phyloP scores from a whole-genome alignment of 176 grass and related monocot genomes.

The Tillandsia leiboldiana region DNA sequence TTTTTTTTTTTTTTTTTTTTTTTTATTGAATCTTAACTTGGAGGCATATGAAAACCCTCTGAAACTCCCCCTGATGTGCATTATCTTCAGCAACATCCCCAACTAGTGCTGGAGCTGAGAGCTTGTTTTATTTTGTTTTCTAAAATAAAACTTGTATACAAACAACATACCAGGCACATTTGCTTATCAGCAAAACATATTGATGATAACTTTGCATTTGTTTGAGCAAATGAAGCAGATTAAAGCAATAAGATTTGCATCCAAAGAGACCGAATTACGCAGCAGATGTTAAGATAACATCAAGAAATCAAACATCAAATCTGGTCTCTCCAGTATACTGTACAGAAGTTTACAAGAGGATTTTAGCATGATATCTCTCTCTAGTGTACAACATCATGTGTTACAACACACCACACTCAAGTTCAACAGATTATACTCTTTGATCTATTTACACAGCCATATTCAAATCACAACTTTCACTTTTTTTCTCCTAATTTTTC shows the following conservation, averaged over 20 bases:
- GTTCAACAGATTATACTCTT: not conserved
- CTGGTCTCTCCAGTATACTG: not conserved
- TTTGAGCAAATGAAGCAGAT: too few relatives aligned
- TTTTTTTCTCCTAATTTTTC: not conserved
- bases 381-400: not conserved
- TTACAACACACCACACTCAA: not conserved
- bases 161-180: too few relatives aligned
- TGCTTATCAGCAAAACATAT: too few relatives aligned
- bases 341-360: not conserved
- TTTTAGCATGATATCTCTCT: not conserved
- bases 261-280: not conserved
- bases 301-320: not conserved
- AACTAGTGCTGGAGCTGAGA: too few relatives aligned
- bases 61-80: too few relatives aligned
- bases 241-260: not conserved
- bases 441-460: constrained; percentile 1
- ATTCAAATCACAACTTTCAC: not conserved
- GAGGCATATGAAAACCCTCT: too few relatives aligned
- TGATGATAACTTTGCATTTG: too few relatives aligned
- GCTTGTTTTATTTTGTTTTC: too few relatives aligned
- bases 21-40: too few relatives aligned
- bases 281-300: not conserved
- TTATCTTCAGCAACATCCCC: too few relatives aligned
- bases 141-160: too few relatives aligned
- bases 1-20: too few relatives aligned